Evolutionary conservation across 75 land plant genomes (phyloP), one percentile per base, ranked within the genome.

Genomic region (Sequoia sempervirens): DNA sequence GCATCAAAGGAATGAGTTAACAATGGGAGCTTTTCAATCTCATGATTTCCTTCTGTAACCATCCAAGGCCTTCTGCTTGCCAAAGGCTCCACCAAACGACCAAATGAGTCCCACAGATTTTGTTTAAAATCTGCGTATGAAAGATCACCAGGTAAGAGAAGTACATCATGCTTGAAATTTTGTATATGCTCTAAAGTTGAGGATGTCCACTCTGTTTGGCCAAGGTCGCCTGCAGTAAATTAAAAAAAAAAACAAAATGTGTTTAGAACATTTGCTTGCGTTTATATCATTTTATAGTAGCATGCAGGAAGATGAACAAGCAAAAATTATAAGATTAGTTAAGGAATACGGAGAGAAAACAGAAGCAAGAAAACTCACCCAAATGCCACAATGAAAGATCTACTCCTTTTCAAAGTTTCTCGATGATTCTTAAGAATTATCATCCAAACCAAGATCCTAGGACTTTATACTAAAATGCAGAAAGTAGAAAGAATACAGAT

Each of bases 1-100:
- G 96, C 81, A 17, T 85, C 89, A 84, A 95, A 96, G 2, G 90
- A 58, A 12, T 17, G 18, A 26, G 83, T 83, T 26, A 93, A 8
- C 30, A 93, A 32, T 12, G 92, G 94, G 73, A 96, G 82, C 78
- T 66, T 85, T 83, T 95, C 99, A 2, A 95, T 80, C 43, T 97
- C 99, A 83, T 96, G 99, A 88, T 96, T 96, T 74, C 99, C 99
- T 45, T 92, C 81, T 0, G 99, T 95, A 72, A 92, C 91, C 97
- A 97, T 95, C 96, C 94, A 93, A 15, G 99, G 99, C 20, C 92
- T 79, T 1, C 85, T n/a, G 87, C 98, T 95, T 5, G 99, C 94
- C n/a, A 92, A 82, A n/a, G 98, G 98, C 85, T 91, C 92, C 17
- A 97, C 90, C 46, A 97, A 85, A 1, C 82, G 85, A 18, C 96